Evolutionary conservation across 1,284 basidiomycete genomes (phyloP), one percentile per base, ranked within the genome.

Genomic region (Tremellales sp.): DNA sequence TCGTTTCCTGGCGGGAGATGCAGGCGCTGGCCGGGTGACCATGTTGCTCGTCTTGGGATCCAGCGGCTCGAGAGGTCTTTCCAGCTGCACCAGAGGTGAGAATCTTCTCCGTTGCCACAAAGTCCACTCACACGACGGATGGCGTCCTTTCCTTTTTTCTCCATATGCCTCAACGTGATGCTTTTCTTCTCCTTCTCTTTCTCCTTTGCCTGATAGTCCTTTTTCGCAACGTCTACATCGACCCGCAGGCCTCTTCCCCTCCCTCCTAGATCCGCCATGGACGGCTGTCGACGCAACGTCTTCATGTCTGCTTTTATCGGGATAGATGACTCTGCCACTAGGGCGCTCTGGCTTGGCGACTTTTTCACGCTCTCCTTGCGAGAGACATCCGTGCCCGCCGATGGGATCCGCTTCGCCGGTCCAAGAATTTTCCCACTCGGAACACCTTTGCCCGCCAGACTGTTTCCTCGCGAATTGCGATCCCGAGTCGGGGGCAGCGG

Each of bases 211-310:
- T 21, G n/a, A 8, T 16, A 36, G 22, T 35, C 5, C 36, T 28
- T 26, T 24, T 32, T 9, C 40, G 39, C 8, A 19, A 7, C n/a
- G 26, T 27, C 28, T 12, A 27, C 8, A n/a, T 31, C 16, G 18
- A 9, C 18, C 13, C 2, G 2, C 29, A 12, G 18, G 18, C 9
- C 46, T 28, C 33, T 43, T 42, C 16, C 45, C 31, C 37, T 26
- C 19, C 31, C 22, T n/a, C 9, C 22, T 9, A 54, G 31, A 31
- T 54, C 53, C 12, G 32, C 25, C 45, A 54, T 51, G 22, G 35
- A 45, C 14, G 48, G 53, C 34, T 54, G 53, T 28, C 48, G 47
- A 28, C 53, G 22, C 24, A 54, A 26, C 16, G 45, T 40, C 4
- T 49, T 48, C 53, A 45, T 50, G 6, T 27, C 42, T 14, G 26